These are phyloP conservation scores for Clitopilus passeckerianus DNA, from an alignment of 768 basidiomycete species.

Conservation along the genomic window DNA sequence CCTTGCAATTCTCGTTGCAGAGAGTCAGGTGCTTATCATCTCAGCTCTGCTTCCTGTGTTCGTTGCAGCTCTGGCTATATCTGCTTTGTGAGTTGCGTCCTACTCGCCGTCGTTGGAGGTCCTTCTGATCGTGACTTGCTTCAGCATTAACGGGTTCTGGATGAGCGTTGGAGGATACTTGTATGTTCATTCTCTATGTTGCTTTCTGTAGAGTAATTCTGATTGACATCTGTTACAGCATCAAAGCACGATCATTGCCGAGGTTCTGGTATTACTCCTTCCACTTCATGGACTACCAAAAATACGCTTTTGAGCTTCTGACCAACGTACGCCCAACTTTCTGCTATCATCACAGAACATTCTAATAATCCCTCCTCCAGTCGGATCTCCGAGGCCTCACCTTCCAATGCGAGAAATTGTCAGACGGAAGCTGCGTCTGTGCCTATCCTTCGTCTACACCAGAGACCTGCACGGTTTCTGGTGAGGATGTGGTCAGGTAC, in stretches of 20 bases:
- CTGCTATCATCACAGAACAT: conserved; percentile 17
- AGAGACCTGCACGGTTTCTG: conserved; percentile 39
- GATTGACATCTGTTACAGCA: conserved; percentile 22
- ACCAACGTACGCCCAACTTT: conserved; percentile 23
- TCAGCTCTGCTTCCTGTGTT: conserved; percentile 52
- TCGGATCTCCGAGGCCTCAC: conserved; percentile 44
- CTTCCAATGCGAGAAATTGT: conserved; percentile 33
- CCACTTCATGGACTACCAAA: conserved; percentile 53
- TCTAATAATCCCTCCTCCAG: conserved; percentile 11
- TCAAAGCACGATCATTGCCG: conserved; percentile 47
- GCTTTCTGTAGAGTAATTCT: not conserved
- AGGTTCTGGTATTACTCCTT: conserved; percentile 56
- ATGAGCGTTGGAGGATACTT: conserved; percentile 51
- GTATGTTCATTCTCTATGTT: conserved; percentile 16
- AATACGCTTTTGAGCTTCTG: conserved; percentile 35
- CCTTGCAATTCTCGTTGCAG: conserved; percentile 48
- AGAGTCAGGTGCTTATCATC: conserved; percentile 45
- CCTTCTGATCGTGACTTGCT: not conserved
- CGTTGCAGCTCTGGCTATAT: conserved; percentile 53
- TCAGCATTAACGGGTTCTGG: conserved; percentile 47
- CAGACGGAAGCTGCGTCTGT: conserved; percentile 36
- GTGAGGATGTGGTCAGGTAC: conserved; percentile 43
- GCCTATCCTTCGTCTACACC: conserved; percentile 45
- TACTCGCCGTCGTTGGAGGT: not conserved
- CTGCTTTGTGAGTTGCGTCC: conserved; percentile 31